Evolutionary conservation across 306 rosid genomes (phyloP).

Genomic region (Lathyrus sativus): DNA sequence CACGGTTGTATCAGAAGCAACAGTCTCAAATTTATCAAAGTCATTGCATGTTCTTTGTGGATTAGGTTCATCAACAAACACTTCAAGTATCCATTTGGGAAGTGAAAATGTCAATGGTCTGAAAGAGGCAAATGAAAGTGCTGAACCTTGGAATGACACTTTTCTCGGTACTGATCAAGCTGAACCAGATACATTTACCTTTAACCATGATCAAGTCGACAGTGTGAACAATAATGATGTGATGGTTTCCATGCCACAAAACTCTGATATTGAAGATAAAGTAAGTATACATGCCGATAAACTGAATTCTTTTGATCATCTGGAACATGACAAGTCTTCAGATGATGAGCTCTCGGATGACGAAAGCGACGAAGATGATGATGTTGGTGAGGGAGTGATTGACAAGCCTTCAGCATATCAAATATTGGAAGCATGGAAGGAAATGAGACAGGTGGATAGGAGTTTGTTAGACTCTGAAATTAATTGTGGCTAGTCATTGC

Average conservation of each 20-base stretch:
- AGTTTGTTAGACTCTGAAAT: constrained; percentile 44
- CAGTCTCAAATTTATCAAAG: constrained; percentile 62
- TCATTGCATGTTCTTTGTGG: constrained; percentile 59
- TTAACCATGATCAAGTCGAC: constrained; percentile 34
- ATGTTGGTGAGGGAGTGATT: constrained; percentile 40
- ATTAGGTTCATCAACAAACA: constrained; percentile 37
- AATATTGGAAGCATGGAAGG: constrained; percentile 75
- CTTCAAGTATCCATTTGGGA: constrained; percentile 40
- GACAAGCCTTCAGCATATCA: constrained; percentile 63
- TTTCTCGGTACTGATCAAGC: constrained; percentile 29
- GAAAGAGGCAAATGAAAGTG: constrained; percentile 41
- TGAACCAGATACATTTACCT: constrained; percentile 17
- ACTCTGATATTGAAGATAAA: constrained; percentile 35
- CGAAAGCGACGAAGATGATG: constrained; percentile 35
- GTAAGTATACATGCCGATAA: background rate
- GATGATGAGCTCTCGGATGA: constrained; percentile 39
- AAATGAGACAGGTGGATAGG: constrained; percentile 56
- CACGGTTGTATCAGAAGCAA: constrained; percentile 62
- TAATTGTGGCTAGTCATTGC: constrained; percentile 31
- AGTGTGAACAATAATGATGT: constrained; percentile 32
- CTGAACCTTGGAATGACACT: constrained; percentile 36
- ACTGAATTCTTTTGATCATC: constrained; percentile 31
- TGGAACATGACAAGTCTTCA: constrained; percentile 26
- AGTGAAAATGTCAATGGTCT: constrained; percentile 30
- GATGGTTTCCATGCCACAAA: constrained; percentile 33